These are phyloP conservation scores for Neonectria sp. DNA, from an alignment of 2,329 filamentous ascomycete genomes.

Conservation along the genomic window DNA sequence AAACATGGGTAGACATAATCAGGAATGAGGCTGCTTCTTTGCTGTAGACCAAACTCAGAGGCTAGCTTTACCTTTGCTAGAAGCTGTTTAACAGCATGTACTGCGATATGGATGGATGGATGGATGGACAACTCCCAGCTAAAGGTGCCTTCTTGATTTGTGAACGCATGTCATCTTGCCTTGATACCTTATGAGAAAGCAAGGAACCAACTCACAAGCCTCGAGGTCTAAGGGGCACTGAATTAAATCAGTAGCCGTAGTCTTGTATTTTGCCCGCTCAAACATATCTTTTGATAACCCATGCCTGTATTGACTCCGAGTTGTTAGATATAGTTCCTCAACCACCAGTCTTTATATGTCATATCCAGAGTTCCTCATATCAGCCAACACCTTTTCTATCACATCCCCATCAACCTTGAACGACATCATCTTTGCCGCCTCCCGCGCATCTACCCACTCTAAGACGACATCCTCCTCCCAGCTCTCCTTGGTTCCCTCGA, in stretches of 20 bases:
- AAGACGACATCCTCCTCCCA: slow-evolving; percentile 47
- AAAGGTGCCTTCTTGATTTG: neutral
- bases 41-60: neutral
- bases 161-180: neutral
- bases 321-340: neutral
- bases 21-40: slow-evolving; percentile 13
- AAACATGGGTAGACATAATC: slow-evolving; percentile 25
- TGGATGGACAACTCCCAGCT: neutral
- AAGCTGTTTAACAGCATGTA: neutral
- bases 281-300: neutral
- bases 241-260: neutral
- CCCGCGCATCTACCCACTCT: slow-evolving; percentile 45
- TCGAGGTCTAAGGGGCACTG: neutral
- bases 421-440: slow-evolving; percentile 42
- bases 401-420: slow-evolving; percentile 44
- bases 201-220: neutral
- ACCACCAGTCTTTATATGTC: slow-evolving; percentile 34
- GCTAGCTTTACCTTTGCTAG: neutral
- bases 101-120: neutral
- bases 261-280: neutral
- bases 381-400: slow-evolving; percentile 46
- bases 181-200: neutral
- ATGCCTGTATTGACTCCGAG: neutral
- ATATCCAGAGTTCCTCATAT: slow-evolving; percentile 47
- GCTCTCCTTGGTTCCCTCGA: slow-evolving; percentile 48